phyloP scores from a whole-genome alignment of 306 rosid species.

The Senna tora region DNA sequence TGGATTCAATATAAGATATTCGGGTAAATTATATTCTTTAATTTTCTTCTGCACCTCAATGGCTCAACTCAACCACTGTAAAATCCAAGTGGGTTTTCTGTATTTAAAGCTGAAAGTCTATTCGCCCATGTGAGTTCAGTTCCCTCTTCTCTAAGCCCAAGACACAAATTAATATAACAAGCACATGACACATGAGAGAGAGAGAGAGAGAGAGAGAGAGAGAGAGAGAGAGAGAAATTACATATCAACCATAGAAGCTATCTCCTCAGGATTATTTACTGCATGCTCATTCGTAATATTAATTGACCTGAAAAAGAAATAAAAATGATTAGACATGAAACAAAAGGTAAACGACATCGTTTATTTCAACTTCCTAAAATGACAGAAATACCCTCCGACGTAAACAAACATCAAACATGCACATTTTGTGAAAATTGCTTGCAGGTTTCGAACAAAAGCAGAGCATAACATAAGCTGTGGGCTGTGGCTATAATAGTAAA shows the following conservation, averaged over 20 bases:
- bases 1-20: constrained; percentile 26
- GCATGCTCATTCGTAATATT: constrained; percentile 65
- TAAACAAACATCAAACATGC: neutral
- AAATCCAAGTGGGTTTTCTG: constrained; percentile 32
- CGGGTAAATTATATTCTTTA: constrained; percentile 15
- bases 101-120: constrained; percentile 5
- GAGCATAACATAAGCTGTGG: too few species aligned
- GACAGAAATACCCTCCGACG: constrained; percentile 20
- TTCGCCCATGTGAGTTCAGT: constrained; percentile 40
- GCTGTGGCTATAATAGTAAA: neutral
- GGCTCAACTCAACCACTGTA: neutral
- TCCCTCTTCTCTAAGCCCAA: constrained; percentile 22
- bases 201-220: constrained; percentile 34
- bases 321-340: neutral
- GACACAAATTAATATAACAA: constrained; percentile 35
- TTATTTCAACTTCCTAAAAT: neutral
- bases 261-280: constrained; percentile 82
- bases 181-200: constrained; percentile 36
- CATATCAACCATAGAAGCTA: constrained; percentile 80
- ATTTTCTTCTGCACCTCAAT: constrained; percentile 14
- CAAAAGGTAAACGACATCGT: constrained; percentile 34
- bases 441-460: neutral
- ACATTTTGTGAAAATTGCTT: neutral
- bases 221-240: constrained; percentile 48
- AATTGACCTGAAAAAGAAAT: constrained; percentile 51